Evolutionary conservation across 768 basidiomycete genomes (phyloP).

Genomic region (Mycena alexandri): DNA sequence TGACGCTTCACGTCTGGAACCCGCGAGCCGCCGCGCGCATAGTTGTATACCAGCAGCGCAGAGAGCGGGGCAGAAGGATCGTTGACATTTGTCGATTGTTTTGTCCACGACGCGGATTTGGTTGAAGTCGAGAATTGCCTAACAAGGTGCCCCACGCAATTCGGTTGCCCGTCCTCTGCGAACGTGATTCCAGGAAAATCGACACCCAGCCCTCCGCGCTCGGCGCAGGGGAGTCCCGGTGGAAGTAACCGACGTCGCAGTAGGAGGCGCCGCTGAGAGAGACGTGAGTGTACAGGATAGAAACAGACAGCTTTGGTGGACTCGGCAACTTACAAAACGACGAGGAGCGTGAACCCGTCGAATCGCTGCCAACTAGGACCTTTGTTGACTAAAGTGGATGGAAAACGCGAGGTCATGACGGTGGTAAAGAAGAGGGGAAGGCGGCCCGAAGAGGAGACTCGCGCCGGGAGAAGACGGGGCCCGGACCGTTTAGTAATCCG

Average conservation of each 20-base stretch:
- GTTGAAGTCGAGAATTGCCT: constrained; percentile 36
- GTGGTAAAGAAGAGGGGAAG: not conserved
- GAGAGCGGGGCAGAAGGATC: no score
- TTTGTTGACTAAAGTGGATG: constrained; percentile 14
- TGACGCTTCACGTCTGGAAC: constrained; percentile 49
- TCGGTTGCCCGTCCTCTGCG: constrained; percentile 11
- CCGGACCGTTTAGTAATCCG: no score
- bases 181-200: constrained; percentile 27
- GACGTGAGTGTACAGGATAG: not conserved
- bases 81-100: no score
- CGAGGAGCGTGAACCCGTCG: constrained; percentile 22
- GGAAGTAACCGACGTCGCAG: constrained; percentile 21
- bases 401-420: constrained; percentile 14
- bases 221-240: not conserved
- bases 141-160: constrained; percentile 29
- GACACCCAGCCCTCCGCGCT: constrained; percentile 5
- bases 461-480: no score
- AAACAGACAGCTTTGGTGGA: not conserved
- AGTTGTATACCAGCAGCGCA: constrained; percentile 57
- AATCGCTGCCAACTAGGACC: constrained; percentile 27
- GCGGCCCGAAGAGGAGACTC: no score
- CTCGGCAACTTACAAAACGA: constrained; percentile 18
- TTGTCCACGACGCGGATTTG: constrained; percentile 30
- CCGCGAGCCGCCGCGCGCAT: constrained; percentile 55
- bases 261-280: constrained; percentile 25